Conservation (phyloP, 306 rosid species). For the Begonia loranthoides region DNA sequence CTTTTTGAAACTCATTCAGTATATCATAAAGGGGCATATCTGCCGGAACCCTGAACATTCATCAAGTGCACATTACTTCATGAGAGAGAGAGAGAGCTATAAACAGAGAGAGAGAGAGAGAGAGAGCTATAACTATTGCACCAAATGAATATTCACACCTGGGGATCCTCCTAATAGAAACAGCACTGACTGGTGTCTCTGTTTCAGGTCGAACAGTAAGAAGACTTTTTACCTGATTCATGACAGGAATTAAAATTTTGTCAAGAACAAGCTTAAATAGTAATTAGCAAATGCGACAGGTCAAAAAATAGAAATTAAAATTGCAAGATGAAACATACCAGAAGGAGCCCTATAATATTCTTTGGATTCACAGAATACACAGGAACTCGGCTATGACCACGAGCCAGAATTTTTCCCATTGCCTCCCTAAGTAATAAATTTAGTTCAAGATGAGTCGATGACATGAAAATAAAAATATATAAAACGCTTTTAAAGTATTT, state of each 20-base stretch:
- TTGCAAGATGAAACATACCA: constrained; percentile 20
- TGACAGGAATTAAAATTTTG: constrained; percentile 1
- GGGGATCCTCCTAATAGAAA: constrained; percentile 86
- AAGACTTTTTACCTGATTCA: constrained; percentile 79
- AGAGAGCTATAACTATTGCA: not conserved
- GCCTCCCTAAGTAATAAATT: constrained; percentile 63
- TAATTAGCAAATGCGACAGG: constrained; percentile 8
- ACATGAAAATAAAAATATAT: not conserved
- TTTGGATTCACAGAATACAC: constrained; percentile 85
- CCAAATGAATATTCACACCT: constrained; percentile 33
- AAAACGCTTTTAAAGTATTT: too few relatives aligned
- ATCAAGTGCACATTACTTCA: not conserved
- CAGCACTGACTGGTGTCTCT: constrained; percentile 91
- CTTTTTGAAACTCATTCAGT: constrained; percentile 93
- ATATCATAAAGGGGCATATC: constrained; percentile 98
- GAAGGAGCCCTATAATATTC: constrained; percentile 82
- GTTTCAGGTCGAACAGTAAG: constrained; percentile 96
- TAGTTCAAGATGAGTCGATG: not conserved
- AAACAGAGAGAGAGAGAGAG: not conserved
- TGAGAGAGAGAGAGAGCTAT: not conserved
- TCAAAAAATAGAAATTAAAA: constrained; percentile 4
- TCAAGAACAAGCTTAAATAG: not conserved
- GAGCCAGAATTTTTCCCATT: constrained; percentile 93
- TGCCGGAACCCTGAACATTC: constrained; percentile 68
- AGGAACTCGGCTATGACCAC: constrained; percentile 98